A percentile compares a stretch with the other conserved stretches of the same genome.
phyloP scores from a whole-genome alignment of 768 basidiomycete genomes.

The Phaeolepiota aurea region DNA sequence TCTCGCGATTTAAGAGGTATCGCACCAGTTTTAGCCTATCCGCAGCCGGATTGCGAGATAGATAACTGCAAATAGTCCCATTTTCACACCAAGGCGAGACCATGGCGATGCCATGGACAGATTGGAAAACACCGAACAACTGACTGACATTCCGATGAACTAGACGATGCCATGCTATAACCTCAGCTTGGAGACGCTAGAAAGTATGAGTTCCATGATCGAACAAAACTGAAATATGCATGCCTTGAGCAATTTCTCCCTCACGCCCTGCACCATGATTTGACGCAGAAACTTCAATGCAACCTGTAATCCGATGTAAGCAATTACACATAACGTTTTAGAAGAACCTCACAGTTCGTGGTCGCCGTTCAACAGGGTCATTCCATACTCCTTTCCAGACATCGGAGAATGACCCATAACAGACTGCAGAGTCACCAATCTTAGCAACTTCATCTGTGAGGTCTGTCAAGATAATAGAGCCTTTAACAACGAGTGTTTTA shows the following conservation, averaged over 20 bases:
- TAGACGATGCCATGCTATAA: constrained; percentile 49
- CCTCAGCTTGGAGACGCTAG: constrained; percentile 49
- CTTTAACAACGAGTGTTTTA: constrained; percentile 46
- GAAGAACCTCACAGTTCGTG: constrained; percentile 19
- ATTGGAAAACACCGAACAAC: constrained; percentile 46
- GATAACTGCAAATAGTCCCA: constrained; percentile 44
- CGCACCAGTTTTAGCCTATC: constrained; percentile 42
- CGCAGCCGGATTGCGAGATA: constrained; percentile 29
- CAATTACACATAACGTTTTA: neutral
- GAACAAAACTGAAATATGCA: neutral
- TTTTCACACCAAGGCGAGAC: constrained; percentile 60
- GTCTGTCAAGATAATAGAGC: constrained; percentile 38
- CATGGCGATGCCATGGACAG: constrained; percentile 46
- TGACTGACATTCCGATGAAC: constrained; percentile 48
- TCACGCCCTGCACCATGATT: constrained; percentile 39
- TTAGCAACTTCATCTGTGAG: constrained; percentile 46
- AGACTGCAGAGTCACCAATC: constrained; percentile 38
- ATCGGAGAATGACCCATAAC: constrained; percentile 50
- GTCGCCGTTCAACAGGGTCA: constrained; percentile 32
- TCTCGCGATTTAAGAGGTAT: constrained; percentile 1
- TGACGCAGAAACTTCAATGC: constrained; percentile 51
- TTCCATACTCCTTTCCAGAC: constrained; percentile 54
- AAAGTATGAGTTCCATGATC: constrained; percentile 1
- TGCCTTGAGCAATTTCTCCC: constrained; percentile 46
- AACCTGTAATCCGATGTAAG: constrained; percentile 25